Conservation (phyloP, 2,329 filamentous ascomycete genomes). For the Fusarium foetens region DNA sequence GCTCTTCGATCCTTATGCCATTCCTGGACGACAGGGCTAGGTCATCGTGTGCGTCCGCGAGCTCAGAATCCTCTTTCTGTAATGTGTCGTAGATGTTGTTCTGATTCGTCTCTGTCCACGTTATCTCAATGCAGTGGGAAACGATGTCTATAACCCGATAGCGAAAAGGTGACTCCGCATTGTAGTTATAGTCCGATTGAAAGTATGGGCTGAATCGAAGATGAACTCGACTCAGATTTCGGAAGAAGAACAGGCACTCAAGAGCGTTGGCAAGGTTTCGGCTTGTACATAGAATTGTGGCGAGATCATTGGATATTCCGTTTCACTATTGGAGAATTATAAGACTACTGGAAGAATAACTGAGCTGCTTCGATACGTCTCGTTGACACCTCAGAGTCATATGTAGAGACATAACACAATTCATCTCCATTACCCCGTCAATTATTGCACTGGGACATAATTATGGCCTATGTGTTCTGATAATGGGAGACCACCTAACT, state of each 20-base stretch:
- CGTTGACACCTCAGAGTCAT: no score
- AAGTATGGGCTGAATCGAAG: neutral
- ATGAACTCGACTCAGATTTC: neutral
- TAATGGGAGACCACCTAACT: neutral
- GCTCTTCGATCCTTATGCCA: neutral
- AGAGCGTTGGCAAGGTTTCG: neutral
- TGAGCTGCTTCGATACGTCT: no score
- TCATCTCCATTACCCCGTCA: no score
- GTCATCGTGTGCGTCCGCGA: accelerated
- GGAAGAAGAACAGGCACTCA: neutral
- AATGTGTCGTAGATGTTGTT: neutral
- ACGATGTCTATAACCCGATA: neutral
- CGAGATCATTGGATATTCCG: no score
- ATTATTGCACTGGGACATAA: no score
- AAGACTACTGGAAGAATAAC: no score
- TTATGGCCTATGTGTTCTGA: no score
- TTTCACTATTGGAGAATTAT: no score
- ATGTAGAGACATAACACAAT: no score
- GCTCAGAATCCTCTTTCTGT: neutral
- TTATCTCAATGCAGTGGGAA: neutral
- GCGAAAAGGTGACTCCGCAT: neutral
- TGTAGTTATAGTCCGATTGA: neutral
- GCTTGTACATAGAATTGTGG: no score
- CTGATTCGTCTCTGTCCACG: neutral
- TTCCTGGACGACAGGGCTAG: no score